Conservation (phyloP, 1,284 basidiomycete species). For the Cryptococcus maquisensis region DNA sequence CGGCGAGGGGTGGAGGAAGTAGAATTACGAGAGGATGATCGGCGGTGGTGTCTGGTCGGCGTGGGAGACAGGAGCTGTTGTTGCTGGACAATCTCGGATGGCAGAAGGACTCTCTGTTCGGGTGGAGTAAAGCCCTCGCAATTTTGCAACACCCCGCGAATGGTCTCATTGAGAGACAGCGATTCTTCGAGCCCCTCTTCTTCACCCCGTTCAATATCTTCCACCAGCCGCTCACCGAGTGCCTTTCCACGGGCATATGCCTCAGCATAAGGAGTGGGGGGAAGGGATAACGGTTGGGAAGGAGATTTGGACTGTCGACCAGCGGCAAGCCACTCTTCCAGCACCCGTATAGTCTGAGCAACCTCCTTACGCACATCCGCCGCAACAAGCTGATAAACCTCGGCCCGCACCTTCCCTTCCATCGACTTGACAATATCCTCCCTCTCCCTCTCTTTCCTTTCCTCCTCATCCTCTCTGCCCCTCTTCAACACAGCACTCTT, state of each 20-base stretch:
- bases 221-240: slow-evolving; percentile 58
- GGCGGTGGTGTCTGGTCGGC: neutral
- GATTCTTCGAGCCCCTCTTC: slow-evolving; percentile 58
- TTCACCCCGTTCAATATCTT: slow-evolving; percentile 43
- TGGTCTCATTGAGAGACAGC: slow-evolving; percentile 65
- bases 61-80: neutral
- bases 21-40: neutral
- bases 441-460: slow-evolving; percentile 38
- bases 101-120: slow-evolving; percentile 32
- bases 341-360: no score
- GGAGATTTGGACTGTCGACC: no score
- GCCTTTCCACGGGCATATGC: slow-evolving; percentile 53
- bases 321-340: no score
- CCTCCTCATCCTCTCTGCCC: slow-evolving; percentile 47
- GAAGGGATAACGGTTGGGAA: no score
- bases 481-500: slow-evolving; percentile 49
- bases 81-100: slow-evolving; percentile 30
- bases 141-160: slow-evolving; percentile 54
- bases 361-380: no score
- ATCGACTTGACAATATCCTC: slow-evolving; percentile 24
- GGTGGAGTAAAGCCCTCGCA: slow-evolving; percentile 38
- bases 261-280: slow-evolving; percentile 31
- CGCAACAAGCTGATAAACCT: no score
- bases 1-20: slow-evolving; percentile 4
- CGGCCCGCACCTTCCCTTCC: neutral